A percentile compares a stretch with the other conserved stretches of the same genome.
These are phyloP conservation scores for Boletus pseudo-olivaceus DNA, from an alignment of 768 basidiomycete species.

Conservation along the genomic window DNA sequence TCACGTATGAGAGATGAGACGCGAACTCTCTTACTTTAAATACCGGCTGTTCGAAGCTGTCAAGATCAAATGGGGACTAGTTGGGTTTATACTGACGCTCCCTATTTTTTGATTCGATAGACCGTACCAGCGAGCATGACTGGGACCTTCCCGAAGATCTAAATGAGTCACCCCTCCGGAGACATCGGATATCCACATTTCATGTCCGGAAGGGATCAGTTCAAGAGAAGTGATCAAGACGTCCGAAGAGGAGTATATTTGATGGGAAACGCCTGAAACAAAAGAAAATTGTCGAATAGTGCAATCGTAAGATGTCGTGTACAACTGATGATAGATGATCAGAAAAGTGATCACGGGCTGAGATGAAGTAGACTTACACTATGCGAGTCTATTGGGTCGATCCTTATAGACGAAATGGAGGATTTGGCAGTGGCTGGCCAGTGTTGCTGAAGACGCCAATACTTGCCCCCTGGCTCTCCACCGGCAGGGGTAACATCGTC, in stretches of 20 bases:
- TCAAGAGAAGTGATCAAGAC: constrained; percentile 71
- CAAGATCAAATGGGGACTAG: constrained; percentile 58
- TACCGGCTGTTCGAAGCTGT: constrained; percentile 74
- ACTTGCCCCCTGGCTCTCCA: constrained; percentile 63
- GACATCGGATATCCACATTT: constrained; percentile 83
- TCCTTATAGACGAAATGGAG: constrained; percentile 73
- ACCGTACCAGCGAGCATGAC: constrained; percentile 56
- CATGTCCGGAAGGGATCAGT: constrained; percentile 60
- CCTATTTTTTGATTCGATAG: constrained; percentile 76
- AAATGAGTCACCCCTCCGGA: constrained; percentile 70
- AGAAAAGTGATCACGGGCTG: neutral
- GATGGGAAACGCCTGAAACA: constrained; percentile 64
- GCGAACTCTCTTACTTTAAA: constrained; percentile 51
- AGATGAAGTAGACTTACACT: constrained; percentile 43
- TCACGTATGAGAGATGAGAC: neutral
- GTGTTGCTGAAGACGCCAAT: constrained; percentile 77
- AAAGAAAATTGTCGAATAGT: constrained; percentile 73
- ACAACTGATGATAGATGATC: constrained; percentile 47
- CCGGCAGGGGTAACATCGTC: constrained; percentile 38
- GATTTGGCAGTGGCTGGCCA: constrained; percentile 82
- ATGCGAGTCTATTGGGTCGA: constrained; percentile 73
- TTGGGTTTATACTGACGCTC: constrained; percentile 75
- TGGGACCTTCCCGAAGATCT: constrained; percentile 63
- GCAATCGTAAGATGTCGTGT: constrained; percentile 79
- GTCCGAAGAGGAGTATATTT: constrained; percentile 58